Conservation (phyloP, 1,284 basidiomycete species). For the Papiliotrema laurentii region DNA sequence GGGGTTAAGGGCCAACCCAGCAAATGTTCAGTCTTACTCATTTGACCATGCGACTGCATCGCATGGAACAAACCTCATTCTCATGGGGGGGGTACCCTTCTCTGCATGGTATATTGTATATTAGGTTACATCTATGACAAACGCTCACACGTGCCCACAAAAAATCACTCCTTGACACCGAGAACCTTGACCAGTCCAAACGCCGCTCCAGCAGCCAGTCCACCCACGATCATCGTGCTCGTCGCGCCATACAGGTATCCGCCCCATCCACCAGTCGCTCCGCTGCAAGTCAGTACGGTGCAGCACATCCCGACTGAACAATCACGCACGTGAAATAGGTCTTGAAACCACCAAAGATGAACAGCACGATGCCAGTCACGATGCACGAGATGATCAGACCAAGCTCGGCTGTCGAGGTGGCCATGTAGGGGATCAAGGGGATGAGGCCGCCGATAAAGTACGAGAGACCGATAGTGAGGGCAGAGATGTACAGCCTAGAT, state of each 20-base stretch:
- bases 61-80: too few species aligned
- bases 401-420: slow-evolving; percentile 55
- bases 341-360: slow-evolving; percentile 86
- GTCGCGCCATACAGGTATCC: slow-evolving; percentile 79
- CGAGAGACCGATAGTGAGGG: slow-evolving; percentile 87
- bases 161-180: slow-evolving; percentile 55
- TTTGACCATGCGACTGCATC: too few species aligned
- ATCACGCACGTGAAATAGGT: slow-evolving; percentile 63
- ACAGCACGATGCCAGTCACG: slow-evolving; percentile 75
- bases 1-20: too few species aligned
- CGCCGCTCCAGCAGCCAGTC: slow-evolving; percentile 76
- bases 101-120: too few species aligned
- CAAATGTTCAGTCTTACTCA: too few species aligned
- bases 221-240: slow-evolving; percentile 84
- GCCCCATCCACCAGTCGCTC: slow-evolving; percentile 57
- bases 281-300: slow-evolving; percentile 35
- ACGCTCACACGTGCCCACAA: too few species aligned
- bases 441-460: slow-evolving; percentile 72
- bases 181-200: slow-evolving; percentile 77
- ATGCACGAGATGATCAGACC: slow-evolving; percentile 50
- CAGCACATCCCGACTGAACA: not conserved
- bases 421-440: slow-evolving; percentile 87
- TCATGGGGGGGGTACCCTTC: too few species aligned
- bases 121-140: too few species aligned
- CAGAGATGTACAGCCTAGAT: slow-evolving; percentile 68